phyloP scores from a whole-genome alignment of 2,329 filamentous ascomycete species.

The Ilyonectria mors-panacis region DNA sequence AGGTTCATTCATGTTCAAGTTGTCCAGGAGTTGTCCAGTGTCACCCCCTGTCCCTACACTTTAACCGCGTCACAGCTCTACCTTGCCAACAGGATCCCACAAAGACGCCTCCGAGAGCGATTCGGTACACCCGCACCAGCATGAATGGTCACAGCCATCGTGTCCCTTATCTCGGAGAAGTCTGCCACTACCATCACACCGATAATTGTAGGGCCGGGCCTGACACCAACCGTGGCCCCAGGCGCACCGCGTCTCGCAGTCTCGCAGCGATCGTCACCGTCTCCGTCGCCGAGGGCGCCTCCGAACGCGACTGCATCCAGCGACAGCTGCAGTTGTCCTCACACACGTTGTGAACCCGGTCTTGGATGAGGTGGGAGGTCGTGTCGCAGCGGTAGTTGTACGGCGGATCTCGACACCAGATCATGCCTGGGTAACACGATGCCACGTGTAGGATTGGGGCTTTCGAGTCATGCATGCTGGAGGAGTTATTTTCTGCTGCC shows the following conservation, averaged over 20 bases:
- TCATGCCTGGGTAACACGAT: conserved; percentile 1
- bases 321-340: neutral
- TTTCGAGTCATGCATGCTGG: neutral
- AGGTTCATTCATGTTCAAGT: neutral
- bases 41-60: too few relatives aligned
- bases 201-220: conserved; percentile 4
- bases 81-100: neutral
- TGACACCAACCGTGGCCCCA: conserved; percentile 17
- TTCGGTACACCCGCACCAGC: conserved; percentile 23
- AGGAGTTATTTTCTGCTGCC: neutral
- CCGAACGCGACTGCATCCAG: neutral
- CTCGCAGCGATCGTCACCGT: neutral
- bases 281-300: neutral
- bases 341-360: neutral
- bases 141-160: neutral
- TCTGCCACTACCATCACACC: neutral
- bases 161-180: neutral
- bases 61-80: neutral
- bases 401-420: neutral
- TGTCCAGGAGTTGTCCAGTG: neutral
- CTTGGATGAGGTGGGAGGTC: neutral
- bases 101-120: neutral
- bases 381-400: conserved; percentile 8
- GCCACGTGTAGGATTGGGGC: neutral
- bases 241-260: neutral